Evolutionary conservation across 441 rosid species (phyloP).

Genomic region (Erodium trifolium): DNA sequence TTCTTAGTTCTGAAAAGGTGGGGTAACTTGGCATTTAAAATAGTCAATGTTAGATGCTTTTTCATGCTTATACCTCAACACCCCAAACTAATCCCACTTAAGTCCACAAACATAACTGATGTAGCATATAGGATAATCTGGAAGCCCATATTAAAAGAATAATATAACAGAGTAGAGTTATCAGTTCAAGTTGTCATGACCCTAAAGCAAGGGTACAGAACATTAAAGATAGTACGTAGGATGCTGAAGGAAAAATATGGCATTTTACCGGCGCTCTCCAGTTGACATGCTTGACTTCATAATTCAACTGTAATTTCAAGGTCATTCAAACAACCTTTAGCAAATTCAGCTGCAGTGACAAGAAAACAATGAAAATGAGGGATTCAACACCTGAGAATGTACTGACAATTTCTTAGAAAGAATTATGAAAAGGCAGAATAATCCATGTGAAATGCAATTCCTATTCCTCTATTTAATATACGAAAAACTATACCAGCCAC

Average conservation of each 20-base stretch:
- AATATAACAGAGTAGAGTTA: no score
- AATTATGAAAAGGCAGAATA: no score
- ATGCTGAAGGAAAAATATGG: neutral
- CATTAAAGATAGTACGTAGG: neutral
- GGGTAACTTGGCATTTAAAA: no score
- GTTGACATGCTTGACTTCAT: constrained; percentile 51
- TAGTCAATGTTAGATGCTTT: neutral
- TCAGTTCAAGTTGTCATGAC: neutral
- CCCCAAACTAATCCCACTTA: neutral
- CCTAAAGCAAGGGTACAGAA: neutral
- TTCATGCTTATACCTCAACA: neutral
- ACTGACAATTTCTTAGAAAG: no score
- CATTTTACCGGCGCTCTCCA: constrained; percentile 57
- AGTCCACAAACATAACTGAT: neutral
- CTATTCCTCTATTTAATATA: constrained; percentile 1
- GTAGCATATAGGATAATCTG: neutral
- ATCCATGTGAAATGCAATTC: constrained; percentile 1
- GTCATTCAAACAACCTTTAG: constrained; percentile 37
- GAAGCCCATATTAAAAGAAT: neutral
- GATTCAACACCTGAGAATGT: neutral
- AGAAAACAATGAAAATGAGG: neutral
- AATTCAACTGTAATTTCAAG: constrained; percentile 29
- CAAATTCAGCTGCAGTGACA: constrained; percentile 13
- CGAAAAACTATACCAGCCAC: neutral
- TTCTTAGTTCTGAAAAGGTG: no score